Conservation (phyloP, 2,329 filamentous ascomycete genomes). For the Pochonia chlamydosporia region DNA sequence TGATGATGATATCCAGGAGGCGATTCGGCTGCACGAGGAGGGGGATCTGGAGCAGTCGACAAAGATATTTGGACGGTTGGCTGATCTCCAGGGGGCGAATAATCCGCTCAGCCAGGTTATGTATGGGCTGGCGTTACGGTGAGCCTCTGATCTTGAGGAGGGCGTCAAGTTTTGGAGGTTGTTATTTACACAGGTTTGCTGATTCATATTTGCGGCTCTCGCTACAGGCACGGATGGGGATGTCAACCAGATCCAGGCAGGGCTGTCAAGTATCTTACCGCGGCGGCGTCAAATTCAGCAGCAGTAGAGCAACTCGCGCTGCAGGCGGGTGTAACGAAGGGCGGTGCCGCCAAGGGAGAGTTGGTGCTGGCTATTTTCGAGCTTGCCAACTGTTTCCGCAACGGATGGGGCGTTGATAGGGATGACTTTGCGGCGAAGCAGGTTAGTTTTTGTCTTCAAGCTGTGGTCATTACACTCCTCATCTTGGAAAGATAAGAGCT, state of each 20-base stretch:
- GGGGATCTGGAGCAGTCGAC: constrained; percentile 77
- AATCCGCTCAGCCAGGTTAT: constrained; percentile 94
- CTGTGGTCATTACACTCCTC: no score
- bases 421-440: constrained; percentile 80
- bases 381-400: constrained; percentile 84
- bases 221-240: constrained; percentile 82
- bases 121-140: constrained; percentile 87
- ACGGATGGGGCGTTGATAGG: constrained; percentile 87
- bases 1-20: constrained; percentile 79
- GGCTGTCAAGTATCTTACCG: constrained; percentile 79
- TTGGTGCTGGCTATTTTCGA: constrained; percentile 95
- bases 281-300: constrained; percentile 86
- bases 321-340: constrained; percentile 82
- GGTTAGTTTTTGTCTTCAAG: constrained; percentile 34
- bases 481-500: no score
- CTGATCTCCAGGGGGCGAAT: constrained; percentile 77
- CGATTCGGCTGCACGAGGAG: constrained; percentile 86
- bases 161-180: no score
- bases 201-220: constrained; percentile 4
- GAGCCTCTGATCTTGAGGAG: constrained; percentile 26
- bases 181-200: no score
- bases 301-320: constrained; percentile 81
- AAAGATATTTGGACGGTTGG: constrained; percentile 75
- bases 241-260: constrained; percentile 64
- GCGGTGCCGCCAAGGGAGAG: constrained; percentile 92